Evolutionary conservation across 139 green algal genomes (phyloP).

Genomic region (Chlorella sorokiniana): DNA sequence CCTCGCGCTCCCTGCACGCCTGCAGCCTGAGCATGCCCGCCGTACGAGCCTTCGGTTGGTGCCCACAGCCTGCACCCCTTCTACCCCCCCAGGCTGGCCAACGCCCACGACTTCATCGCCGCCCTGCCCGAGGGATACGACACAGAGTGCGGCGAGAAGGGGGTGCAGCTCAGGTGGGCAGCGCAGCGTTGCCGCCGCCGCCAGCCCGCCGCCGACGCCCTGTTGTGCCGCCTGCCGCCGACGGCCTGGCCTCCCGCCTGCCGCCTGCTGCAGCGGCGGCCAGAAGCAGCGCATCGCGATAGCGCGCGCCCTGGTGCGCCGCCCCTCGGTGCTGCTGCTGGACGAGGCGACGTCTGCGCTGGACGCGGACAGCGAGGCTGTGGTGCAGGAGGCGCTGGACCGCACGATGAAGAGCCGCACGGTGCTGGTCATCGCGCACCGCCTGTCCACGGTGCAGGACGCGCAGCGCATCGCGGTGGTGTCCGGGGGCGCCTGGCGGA

Average conservation of each 20-base stretch:
- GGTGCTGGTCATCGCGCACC: constrained; percentile 91
- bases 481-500: constrained; percentile 59
- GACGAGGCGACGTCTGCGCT: constrained; percentile 92
- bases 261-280: constrained; percentile 54
- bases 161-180: constrained; percentile 64
- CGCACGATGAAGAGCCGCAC: constrained; percentile 83
- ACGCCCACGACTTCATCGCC: constrained; percentile 85
- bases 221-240: neutral
- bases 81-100: constrained; percentile 58
- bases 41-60: too few relatives aligned
- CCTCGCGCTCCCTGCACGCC: too few relatives aligned
- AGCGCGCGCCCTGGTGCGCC: constrained; percentile 83
- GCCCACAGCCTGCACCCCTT: neutral
- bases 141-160: constrained; percentile 83
- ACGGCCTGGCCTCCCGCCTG: neutral
- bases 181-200: neutral
- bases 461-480: constrained; percentile 84
- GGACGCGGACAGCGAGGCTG: constrained; percentile 73
- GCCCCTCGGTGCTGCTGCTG: constrained; percentile 86
- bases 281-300: constrained; percentile 96
- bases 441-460: constrained; percentile 86
- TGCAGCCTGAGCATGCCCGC: too few relatives aligned
- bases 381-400: constrained; percentile 92
- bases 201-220: neutral
- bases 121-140: constrained; percentile 81